Evolutionary conservation across 805 yeast species (phyloP), one percentile per base, ranked within the genome.

Genomic region (Saccharomycopsis malanga): DNA sequence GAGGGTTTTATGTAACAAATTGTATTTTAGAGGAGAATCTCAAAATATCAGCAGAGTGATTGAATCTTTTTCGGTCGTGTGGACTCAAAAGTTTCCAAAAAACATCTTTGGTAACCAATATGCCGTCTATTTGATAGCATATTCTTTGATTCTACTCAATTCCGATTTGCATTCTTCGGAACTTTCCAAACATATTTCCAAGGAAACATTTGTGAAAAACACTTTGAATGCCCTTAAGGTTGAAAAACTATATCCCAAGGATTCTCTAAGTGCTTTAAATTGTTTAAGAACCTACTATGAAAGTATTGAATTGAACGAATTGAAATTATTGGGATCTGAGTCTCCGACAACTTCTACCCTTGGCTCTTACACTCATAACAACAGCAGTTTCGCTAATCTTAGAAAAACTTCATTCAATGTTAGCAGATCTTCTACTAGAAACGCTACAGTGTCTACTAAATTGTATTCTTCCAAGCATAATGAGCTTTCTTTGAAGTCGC

Each of bases 11-110:
- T 70, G 94, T 56, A 84, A 86, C 47, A 76, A 85, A 17, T 88
- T 93, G 60, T 77, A 98, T 62, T 72, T 93, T 42, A 97, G 98
- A 1, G 99, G 99, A 50, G 99, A 93, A 65, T 84, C 97, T 0
- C 98, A 88, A 59, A 96, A 87, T 63, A 93, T 93, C 60, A 98
- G 91, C 63, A 74, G 96, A 58, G 77, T 91, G 15, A 82, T 93
- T 32, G 97, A 91, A 58, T 48, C 52, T 3, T 52, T 52, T 36
- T 44, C 49, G 4, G 30, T 49, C 14, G 49, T 43, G 15, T 52
- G 53, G 53, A 44, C 48, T 24, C 38, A 39, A 22, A 45, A 22
- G n/a, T 52, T 45, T 25, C 53, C 53, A 14, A 49, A 44, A 34
- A 49, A 52, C 24, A 61, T 65, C 18, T 76, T 72, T 54, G 72